These are phyloP conservation scores for Moesziomyces globuligerus DNA, from an alignment of 1,284 basidiomycete genomes.

Conservation along the genomic window DNA sequence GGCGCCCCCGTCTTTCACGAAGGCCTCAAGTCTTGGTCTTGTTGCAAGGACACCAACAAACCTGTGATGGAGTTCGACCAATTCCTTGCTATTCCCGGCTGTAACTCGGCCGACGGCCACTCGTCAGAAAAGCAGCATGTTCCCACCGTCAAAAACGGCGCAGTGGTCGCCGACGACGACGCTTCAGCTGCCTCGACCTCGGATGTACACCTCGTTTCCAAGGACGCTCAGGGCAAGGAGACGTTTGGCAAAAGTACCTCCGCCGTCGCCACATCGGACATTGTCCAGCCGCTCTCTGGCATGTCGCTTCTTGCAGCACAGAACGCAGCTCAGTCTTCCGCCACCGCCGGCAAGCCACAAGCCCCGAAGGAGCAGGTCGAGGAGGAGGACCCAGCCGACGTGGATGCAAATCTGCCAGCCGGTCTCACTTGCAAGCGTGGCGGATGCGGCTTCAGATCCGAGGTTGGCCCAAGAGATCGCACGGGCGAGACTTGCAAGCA, in stretches of 20 bases:
- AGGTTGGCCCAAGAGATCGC: conserved; percentile 38
- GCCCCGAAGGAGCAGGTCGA: conserved; percentile 24
- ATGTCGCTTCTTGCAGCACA: conserved; percentile 39
- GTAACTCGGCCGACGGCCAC: conserved; percentile 47
- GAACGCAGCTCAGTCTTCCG: conserved; percentile 27
- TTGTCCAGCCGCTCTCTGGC: conserved; percentile 37
- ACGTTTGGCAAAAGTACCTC: conserved; percentile 20
- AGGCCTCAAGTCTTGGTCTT: conserved; percentile 66
- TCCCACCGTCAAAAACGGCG: conserved; percentile 38
- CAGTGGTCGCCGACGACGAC: conserved; percentile 25
- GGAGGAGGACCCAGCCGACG: conserved; percentile 30
- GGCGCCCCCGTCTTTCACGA: conserved; percentile 66
- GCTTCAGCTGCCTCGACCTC: conserved; percentile 1
- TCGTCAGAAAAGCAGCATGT: conserved; percentile 52
- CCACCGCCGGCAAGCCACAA: conserved; percentile 4
- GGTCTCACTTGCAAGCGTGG: conserved; percentile 52
- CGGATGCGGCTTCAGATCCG: conserved; percentile 45
- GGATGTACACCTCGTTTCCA: conserved; percentile 6
- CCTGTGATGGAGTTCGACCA: conserved; percentile 67
- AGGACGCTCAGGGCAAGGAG: conserved; percentile 42
- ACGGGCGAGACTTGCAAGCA: conserved; percentile 53
- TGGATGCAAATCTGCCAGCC: conserved; percentile 20
- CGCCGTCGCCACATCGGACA: conserved; percentile 2
- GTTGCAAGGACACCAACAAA: conserved; percentile 65
- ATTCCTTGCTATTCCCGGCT: conserved; percentile 62